Evolutionary conservation across 164 flowering plant genomes (phyloP).

Genomic region (Taxillus chinensis): DNA sequence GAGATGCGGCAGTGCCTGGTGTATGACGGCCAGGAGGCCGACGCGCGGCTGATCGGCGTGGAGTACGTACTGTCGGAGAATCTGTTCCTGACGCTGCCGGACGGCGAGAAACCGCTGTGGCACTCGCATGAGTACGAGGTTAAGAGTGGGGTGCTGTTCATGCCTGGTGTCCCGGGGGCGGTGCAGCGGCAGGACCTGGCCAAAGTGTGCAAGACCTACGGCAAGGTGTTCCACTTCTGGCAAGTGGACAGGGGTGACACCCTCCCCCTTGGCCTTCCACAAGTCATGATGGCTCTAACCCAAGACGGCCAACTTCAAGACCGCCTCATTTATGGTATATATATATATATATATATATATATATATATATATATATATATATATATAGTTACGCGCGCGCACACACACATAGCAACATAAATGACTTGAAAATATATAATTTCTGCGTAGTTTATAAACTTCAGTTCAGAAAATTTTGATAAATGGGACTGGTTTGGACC

Average conservation of each 20-base stretch:
- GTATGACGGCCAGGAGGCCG: slow-evolving; percentile 46
- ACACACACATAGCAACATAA: too few species aligned
- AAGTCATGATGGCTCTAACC: slow-evolving; percentile 73
- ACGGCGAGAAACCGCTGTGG: slow-evolving; percentile 77
- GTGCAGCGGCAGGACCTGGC: slow-evolving; percentile 57
- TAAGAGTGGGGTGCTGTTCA: slow-evolving; percentile 69
- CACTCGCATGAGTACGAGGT: slow-evolving; percentile 90
- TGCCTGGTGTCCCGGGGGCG: slow-evolving; percentile 68
- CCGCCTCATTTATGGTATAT: slow-evolving; percentile 28
- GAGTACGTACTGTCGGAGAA: slow-evolving; percentile 69
- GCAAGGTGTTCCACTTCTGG: slow-evolving; percentile 82
- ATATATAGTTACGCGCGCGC: too few species aligned
- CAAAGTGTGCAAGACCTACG: slow-evolving; percentile 69
- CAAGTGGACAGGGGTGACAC: slow-evolving; percentile 68
- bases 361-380: slow-evolving; percentile 2
- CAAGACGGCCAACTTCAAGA: slow-evolving; percentile 64
- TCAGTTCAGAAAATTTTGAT: too few species aligned
- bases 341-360: neutral
- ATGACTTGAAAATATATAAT: too few species aligned
- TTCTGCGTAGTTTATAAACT: too few species aligned
- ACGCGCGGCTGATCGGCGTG: slow-evolving; percentile 66
- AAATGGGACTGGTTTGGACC: too few species aligned
- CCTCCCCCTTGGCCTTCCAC: slow-evolving; percentile 73
- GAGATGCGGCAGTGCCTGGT: slow-evolving; percentile 88
- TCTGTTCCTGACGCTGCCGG: slow-evolving; percentile 61